Percentiles rank a stretch among this genome's conserved stretches.
Evolutionary conservation across 257 asterid species (phyloP).

Genomic region (Rhazya stricta): DNA sequence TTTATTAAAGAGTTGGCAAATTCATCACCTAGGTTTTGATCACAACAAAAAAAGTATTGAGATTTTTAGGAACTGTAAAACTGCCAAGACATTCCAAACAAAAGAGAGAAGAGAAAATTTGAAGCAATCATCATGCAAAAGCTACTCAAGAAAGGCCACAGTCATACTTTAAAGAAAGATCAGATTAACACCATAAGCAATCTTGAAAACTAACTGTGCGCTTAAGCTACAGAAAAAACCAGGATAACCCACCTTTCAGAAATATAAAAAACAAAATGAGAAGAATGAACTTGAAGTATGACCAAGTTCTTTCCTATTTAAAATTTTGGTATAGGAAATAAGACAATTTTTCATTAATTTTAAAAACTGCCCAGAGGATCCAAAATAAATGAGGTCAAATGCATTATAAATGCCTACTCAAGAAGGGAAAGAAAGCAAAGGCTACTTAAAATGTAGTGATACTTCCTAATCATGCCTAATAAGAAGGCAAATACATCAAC

Average conservation of each 20-base stretch:
- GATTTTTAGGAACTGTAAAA: not conserved
- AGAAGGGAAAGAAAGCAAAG: not conserved
- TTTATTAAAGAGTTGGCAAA: not conserved
- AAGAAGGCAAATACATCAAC: constrained; percentile 6
- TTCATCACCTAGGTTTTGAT: not conserved
- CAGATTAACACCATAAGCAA: constrained; percentile 1
- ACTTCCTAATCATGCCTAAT: not conserved
- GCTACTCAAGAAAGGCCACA: not conserved
- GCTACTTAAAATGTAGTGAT: not conserved
- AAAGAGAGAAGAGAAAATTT: not conserved
- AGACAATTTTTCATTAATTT: not conserved
- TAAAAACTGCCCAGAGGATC: not conserved
- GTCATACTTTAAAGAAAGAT: not conserved
- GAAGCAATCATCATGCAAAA: not conserved
- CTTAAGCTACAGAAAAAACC: no score
- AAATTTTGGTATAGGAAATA: not conserved
- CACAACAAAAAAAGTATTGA: no score
- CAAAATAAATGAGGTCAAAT: constrained; percentile 9
- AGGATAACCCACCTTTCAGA: not conserved
- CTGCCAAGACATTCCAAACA: not conserved
- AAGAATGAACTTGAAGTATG: not conserved
- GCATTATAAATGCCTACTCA: no score
- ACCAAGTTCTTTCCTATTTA: constrained; percentile 1
- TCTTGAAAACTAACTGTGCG: not conserved
- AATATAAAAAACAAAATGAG: not conserved